Base-by-base conservation (phyloP, 177 flowering plant species). In the Vitis hybrid region DNA sequence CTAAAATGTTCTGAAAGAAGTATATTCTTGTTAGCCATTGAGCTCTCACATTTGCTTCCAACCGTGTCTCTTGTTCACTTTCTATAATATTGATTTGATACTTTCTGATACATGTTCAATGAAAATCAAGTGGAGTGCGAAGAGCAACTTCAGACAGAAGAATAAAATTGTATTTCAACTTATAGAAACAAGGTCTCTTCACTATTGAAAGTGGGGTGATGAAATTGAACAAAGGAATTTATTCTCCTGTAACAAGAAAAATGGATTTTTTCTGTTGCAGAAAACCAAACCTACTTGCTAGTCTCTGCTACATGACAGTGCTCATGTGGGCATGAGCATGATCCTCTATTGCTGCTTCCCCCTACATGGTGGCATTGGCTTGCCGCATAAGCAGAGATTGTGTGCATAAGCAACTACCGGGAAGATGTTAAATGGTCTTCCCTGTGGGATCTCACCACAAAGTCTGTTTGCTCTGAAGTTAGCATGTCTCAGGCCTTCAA, bases 391-490 rank as follows among this genome's bases (percentile, higher is more conserved):
- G 82, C 98, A 92, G 38, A 81, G 79, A 72, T 95, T 95, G 66
- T 92, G 97, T 17, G 88, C 90, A 86, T 95, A 95, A 70, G 98
- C 97, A 64, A 73, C 85, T 15, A 75, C 73, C 1, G 94, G 95
- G 65, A 92, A 92, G 50, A 92, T 77, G 44, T 90, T 89, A 66
- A 81, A 88, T n/a, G 97, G 98, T 71, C 90, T 89, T 4, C 87
- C 90, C 76, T 95, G 97, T 58, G 98, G 98, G n/a, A 95, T 92
- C 79, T 72, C 74, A 22, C 98, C 98, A 77, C 98, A 92, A 3
- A 95, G 75, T 69, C 81, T 78, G 76, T 95, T 95, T 53, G 90
- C 90, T 67, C 97, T 89, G 83, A 95, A 90, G 75, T 76, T 95
- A 61, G 82, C 97, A 78, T 91, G 97, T 64, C 18, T 81, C n/a